These are phyloP conservation scores for Pseudotsuga menziesii DNA, from an alignment of 75 land plant genomes.

Conservation along the genomic window DNA sequence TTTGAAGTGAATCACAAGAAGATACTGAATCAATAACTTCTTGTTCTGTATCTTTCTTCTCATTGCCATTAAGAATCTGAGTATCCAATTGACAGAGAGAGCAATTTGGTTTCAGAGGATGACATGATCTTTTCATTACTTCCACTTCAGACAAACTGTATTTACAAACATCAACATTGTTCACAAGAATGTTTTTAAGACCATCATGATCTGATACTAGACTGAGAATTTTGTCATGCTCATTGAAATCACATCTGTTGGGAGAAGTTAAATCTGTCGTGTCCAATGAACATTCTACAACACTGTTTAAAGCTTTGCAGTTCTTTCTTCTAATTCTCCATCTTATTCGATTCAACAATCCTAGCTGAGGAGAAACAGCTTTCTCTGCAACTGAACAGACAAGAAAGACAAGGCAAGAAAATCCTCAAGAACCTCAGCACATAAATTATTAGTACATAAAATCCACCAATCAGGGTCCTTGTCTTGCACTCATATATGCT, in stretches of 20 bases:
- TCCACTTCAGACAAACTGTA: background rate
- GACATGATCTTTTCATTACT: background rate
- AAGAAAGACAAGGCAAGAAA: slow-evolving; percentile 6
- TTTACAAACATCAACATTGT: slow-evolving; percentile 8
- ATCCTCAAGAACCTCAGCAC: background rate
- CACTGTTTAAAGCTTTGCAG: background rate
- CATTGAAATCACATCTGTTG: background rate
- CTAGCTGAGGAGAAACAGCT: background rate
- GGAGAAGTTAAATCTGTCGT: background rate
- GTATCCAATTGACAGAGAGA: background rate
- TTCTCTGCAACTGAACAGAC: slow-evolving; percentile 5
- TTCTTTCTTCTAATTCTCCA: slow-evolving; percentile 1
- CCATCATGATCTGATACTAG: background rate
- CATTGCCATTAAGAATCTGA: background rate
- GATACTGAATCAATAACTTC: slow-evolving; percentile 1
- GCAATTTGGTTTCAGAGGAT: background rate
- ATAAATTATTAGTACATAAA: background rate
- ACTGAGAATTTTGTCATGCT: background rate
- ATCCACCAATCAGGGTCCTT: background rate
- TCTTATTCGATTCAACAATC: slow-evolving; percentile 2
- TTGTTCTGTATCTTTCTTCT: background rate
- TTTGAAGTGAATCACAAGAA: background rate
- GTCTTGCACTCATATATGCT: background rate
- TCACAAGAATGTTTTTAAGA: slow-evolving; percentile 3
- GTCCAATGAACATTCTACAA: slow-evolving; percentile 6